Base-by-base conservation (phyloP, 768 basidiomycete genomes). In the Podaxis sp. region DNA sequence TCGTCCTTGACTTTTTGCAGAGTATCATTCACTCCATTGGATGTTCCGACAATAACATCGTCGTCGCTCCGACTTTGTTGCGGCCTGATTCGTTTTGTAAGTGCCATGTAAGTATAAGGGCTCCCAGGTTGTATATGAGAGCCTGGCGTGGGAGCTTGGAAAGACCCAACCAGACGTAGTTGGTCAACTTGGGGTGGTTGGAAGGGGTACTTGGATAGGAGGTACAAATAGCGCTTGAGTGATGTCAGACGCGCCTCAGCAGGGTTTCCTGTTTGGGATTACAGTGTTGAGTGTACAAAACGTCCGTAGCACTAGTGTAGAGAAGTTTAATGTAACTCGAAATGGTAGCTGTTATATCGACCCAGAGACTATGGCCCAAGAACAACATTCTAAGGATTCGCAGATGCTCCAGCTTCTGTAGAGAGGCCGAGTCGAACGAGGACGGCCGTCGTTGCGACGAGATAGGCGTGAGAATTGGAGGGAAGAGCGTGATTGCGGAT, bases 101-200 rank as follows among this genome's bases (percentile, higher is more conserved):
- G 65, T 82, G 77, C 2, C 83, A 73, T 22, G 74, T 71, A 6
- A 76, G 2, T 19, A 17, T 17, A 19, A 19, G 43, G 9, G n/a
- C n/a, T 46, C 43, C 43, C 19, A 19, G 43, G 19, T 17, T 17
- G 43, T 46, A n/a, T 46, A 17, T 17, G 19, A 17, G 43, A 33
- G 17, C 43, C 17, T 46, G 17, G 8, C 6, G 13, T 19, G 15
- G 43, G 19, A n/a, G n/a, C 43, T 46, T 17, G n/a, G 4, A 19
- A 3, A 19, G 3, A 46, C 19, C 15, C 15, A 46, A 46, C 19
- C 15, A 46, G 19, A 19, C 12, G n/a, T 6, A 46, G 43, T 46
- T 46, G n/a, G 43, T 19, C n/a, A n/a, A 19, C n/a, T 46, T 46
- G 9, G 1, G 33, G 33, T 33, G 33, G 33, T 4, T n/a, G 13